Conservation (phyloP, 805 yeast species). For the Pichia exigua region DNA sequence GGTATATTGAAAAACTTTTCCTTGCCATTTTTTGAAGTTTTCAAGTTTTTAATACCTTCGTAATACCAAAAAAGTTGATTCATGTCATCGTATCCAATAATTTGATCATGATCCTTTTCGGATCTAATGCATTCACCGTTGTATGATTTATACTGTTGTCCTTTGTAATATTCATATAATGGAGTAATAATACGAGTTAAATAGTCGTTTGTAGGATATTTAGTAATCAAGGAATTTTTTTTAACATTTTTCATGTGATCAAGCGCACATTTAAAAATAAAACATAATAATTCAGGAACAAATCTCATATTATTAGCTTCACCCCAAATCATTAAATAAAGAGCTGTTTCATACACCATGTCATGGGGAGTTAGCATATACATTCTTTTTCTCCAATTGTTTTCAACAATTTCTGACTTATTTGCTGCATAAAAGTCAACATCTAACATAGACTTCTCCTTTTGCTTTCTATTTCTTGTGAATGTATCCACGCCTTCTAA, state of each 20-base stretch:
- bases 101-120: conserved; percentile 59
- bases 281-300: conserved; percentile 44
- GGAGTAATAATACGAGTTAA: conserved; percentile 39
- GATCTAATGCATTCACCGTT: conserved; percentile 53
- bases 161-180: conserved; percentile 49
- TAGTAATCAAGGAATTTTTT: conserved; percentile 14
- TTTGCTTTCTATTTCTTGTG: conserved; percentile 52
- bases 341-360: conserved; percentile 57
- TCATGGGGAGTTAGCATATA: conserved; percentile 43
- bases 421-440: conserved; percentile 20
- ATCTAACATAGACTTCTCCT: conserved; percentile 34
- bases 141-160: conserved; percentile 54
- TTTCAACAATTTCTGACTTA: conserved; percentile 67
- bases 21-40: conserved; percentile 27
- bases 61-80: conserved; percentile 46
- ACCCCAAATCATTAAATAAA: conserved; percentile 64
- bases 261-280: conserved; percentile 47
- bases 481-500: conserved; percentile 53
- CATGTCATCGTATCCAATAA: conserved; percentile 51
- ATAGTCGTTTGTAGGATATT: conserved; percentile 23
- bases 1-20: conserved; percentile 25
- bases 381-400: conserved; percentile 69
- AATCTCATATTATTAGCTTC: conserved; percentile 62
- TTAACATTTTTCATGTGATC: conserved; percentile 38
- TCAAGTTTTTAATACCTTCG: conserved; percentile 29